A percentile compares a stretch with the other conserved stretches of the same genome.
phyloP scores from a whole-genome alignment of 2,329 filamentous ascomycete genomes.

The Penicillium sp. region DNA sequence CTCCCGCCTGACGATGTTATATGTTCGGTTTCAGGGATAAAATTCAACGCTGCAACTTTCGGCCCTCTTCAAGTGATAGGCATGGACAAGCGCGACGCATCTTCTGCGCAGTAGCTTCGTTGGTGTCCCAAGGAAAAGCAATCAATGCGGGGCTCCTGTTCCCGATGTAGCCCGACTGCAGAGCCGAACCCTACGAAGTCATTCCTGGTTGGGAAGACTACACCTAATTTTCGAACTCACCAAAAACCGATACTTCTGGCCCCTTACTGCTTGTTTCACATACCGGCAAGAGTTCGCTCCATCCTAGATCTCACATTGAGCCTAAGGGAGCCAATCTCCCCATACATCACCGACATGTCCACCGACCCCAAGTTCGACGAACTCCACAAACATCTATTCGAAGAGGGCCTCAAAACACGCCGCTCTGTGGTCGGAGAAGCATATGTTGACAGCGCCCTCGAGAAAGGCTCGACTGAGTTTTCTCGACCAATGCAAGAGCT shows the following conservation, averaged over 20 bases:
- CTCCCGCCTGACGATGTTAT: too few species aligned
- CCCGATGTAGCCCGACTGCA: neutral
- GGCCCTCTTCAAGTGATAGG: too few species aligned
- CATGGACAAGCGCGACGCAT: neutral
- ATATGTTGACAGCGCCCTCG: constrained; percentile 59
- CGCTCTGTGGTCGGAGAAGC: constrained; percentile 59
- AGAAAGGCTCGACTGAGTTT: constrained; percentile 59
- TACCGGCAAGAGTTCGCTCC: neutral
- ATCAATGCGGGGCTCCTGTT: neutral
- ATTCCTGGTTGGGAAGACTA: neutral
- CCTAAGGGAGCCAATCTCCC: neutral
- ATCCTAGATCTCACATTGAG: neutral
- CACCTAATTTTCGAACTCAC: neutral
- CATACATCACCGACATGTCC: neutral
- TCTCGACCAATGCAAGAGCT: constrained; percentile 57
- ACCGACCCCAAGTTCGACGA: constrained; percentile 42
- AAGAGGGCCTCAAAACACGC: constrained; percentile 60
- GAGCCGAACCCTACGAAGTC: neutral
- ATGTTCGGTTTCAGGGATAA: too few species aligned
- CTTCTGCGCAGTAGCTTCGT: neutral
- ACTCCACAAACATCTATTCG: constrained; percentile 57
- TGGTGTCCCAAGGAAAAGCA: neutral
- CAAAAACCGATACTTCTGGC: neutral
- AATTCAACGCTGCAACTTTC: too few species aligned
- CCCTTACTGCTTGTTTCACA: neutral